Conservation (phyloP, 2,329 filamentous ascomycete species). For the Stagonosporopsis chrysanthemi region DNA sequence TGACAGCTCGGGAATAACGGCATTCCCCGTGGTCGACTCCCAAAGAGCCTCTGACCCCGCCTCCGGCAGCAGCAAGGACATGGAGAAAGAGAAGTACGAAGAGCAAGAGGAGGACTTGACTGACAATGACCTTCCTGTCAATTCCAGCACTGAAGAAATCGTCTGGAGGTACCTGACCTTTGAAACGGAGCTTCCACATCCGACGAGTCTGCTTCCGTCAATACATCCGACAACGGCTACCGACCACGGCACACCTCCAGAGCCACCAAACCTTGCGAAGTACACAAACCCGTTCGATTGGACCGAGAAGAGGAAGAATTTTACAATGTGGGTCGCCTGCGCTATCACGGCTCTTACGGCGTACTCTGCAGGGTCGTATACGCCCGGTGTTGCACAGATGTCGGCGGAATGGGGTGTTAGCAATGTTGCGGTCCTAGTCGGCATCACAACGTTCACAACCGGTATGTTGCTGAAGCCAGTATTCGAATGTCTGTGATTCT, state of each 20-base stretch:
- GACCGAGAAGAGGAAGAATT: slow-evolving; percentile 71
- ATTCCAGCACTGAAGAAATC: slow-evolving; percentile 47
- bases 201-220: slow-evolving; percentile 31
- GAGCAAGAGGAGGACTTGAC: slow-evolving; percentile 24
- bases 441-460: slow-evolving; percentile 80
- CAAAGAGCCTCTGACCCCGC: slow-evolving; percentile 23
- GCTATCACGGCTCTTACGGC: slow-evolving; percentile 78
- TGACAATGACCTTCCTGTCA: neutral
- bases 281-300: slow-evolving; percentile 77
- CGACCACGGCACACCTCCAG: slow-evolving; percentile 56
- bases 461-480: slow-evolving; percentile 22
- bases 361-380: slow-evolving; percentile 82
- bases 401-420: slow-evolving; percentile 70
- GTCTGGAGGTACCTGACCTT: slow-evolving; percentile 68
- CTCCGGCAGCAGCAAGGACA: slow-evolving; percentile 15
- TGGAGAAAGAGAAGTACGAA: slow-evolving; percentile 25
- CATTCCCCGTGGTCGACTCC: slow-evolving; percentile 18
- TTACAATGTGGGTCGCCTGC: slow-evolving; percentile 77
- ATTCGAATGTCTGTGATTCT: neutral
- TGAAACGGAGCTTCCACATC: slow-evolving; percentile 64
- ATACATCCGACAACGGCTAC: slow-evolving; percentile 29
- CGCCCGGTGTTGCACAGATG: slow-evolving; percentile 72
- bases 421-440: slow-evolving; percentile 70
- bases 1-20: slow-evolving; percentile 43
- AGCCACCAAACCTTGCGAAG: slow-evolving; percentile 69